These are phyloP conservation scores for Lachnum nothofagi DNA, from an alignment of 2,329 filamentous ascomycete genomes.

Conservation along the genomic window DNA sequence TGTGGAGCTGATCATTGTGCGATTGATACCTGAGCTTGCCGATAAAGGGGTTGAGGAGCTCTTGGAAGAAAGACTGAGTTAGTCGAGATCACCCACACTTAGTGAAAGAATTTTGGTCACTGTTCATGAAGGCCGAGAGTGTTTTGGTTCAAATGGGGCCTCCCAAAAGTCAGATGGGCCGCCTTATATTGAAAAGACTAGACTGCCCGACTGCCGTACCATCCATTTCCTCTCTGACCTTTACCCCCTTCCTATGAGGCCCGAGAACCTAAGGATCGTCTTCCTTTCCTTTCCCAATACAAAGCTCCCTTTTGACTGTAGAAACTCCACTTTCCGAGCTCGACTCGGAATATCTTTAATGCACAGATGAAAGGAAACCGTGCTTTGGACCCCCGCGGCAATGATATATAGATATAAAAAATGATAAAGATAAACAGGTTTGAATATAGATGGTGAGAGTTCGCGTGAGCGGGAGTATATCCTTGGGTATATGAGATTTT, in stretches of 20 bases:
- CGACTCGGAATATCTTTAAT: slow-evolving; percentile 8
- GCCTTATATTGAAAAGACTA: slow-evolving; percentile 25
- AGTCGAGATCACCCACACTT: slow-evolving; percentile 13
- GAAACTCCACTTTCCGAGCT: slow-evolving; percentile 9
- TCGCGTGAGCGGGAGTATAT: slow-evolving; percentile 31
- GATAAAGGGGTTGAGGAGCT: slow-evolving; percentile 67
- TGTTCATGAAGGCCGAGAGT: not conserved
- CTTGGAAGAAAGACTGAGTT: slow-evolving; percentile 63
- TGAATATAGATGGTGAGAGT: slow-evolving; percentile 1
- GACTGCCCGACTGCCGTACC: slow-evolving; percentile 14
- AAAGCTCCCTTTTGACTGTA: not conserved
- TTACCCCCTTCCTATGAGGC: not conserved
- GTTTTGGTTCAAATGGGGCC: slow-evolving; percentile 24
- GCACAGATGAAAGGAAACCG: not conserved
- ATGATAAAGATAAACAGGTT: not conserved
- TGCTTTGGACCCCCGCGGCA: not conserved
- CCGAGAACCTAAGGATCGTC: not conserved
- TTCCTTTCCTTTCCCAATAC: not conserved
- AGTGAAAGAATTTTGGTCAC: not conserved
- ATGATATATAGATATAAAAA: slow-evolving; percentile 7
- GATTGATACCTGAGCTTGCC: slow-evolving; percentile 76
- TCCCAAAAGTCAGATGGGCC: slow-evolving; percentile 28
- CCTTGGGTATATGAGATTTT: slow-evolving; percentile 26
- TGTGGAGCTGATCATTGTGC: slow-evolving; percentile 75
- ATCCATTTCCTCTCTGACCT: slow-evolving; percentile 11